Evolutionary conservation across 2,329 filamentous ascomycete species (phyloP).

Genomic region (Thelonectria blattea): DNA sequence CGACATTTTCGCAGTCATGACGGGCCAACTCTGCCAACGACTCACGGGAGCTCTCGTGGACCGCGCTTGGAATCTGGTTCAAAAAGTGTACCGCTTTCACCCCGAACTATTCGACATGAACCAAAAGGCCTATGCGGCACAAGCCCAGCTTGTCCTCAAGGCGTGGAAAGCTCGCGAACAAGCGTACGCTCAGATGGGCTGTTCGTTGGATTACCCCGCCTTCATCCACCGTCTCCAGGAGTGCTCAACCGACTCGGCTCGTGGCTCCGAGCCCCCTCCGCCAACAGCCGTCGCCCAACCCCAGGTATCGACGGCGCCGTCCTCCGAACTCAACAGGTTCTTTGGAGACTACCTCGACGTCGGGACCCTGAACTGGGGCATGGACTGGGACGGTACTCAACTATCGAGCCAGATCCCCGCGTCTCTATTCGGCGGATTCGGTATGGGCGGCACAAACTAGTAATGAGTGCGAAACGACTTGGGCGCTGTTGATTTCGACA

Average conservation of each 20-base stretch:
- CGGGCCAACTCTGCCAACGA: conserved; percentile 58
- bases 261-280: conserved; percentile 36
- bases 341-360: conserved; percentile 53
- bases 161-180: conserved; percentile 60
- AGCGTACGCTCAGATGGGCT: conserved; percentile 46
- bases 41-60: conserved; percentile 58
- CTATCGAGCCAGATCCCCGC: conserved; percentile 39
- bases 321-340: conserved; percentile 50
- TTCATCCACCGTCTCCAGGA: conserved; percentile 55
- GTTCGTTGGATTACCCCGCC: conserved; percentile 48
- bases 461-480: conserved; percentile 17
- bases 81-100: conserved; percentile 55
- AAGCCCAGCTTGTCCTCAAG: conserved; percentile 56
- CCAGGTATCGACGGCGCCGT: conserved; percentile 36
- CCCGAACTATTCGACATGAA: conserved; percentile 57
- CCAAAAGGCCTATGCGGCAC: conserved; percentile 50
- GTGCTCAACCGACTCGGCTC: conserved; percentile 45
- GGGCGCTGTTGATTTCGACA: conserved; percentile 4
- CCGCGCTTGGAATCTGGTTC: conserved; percentile 57
- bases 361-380: conserved; percentile 53
- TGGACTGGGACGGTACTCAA: conserved; percentile 46
- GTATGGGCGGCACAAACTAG: conserved; percentile 37
- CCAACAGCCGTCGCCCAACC: conserved; percentile 39
- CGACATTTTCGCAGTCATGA: conserved; percentile 62
- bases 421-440: conserved; percentile 42